These are phyloP conservation scores for Penicillium bialowiezense DNA, from an alignment of 495 filamentous ascomycete genomes.

Conservation along the genomic window DNA sequence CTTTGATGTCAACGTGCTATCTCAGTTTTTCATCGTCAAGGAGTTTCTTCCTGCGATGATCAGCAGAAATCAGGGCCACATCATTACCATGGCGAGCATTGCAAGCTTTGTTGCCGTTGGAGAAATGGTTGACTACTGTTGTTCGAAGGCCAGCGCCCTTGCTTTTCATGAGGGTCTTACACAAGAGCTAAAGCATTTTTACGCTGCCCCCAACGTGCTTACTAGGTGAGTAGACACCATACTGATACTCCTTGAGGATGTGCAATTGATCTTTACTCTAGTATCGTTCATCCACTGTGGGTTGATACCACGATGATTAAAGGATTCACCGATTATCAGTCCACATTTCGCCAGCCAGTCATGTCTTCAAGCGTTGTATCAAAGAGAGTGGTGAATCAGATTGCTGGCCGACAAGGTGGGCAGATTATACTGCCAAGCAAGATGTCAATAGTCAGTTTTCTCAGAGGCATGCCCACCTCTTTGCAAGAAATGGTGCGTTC, in stretches of 20 bases:
- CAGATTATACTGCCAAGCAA: conserved; percentile 28
- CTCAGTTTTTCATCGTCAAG: conserved; percentile 44
- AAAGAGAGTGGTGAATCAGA: conserved; percentile 53
- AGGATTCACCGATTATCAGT: conserved; percentile 52
- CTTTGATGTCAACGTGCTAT: conserved; percentile 48
- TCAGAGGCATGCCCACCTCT: conserved; percentile 12
- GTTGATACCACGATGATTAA: conserved; percentile 56
- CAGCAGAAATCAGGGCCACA: conserved; percentile 47
- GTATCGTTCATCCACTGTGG: conserved; percentile 38
- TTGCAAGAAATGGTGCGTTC: conserved; percentile 14
- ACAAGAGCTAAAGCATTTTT: conserved; percentile 22
- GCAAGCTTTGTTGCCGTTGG: conserved; percentile 39
- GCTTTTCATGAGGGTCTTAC: conserved; percentile 43
- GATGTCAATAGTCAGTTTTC: neutral
- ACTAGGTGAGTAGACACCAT: conserved; percentile 17
- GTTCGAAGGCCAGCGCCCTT: conserved; percentile 45
- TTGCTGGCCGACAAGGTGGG: conserved; percentile 48
- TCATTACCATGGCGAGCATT: conserved; percentile 47
- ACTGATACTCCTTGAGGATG: neutral
- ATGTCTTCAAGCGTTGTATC: conserved; percentile 56
- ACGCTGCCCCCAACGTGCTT: conserved; percentile 22
- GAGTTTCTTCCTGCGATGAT: conserved; percentile 56
- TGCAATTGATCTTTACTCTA: neutral
- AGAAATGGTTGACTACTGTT: conserved; percentile 39
- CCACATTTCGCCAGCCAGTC: conserved; percentile 43